Evolutionary conservation across 2,329 filamentous ascomycete species (phyloP), one percentile per base, ranked within the genome.

Genomic region (Pseudogymnoascus sp.): DNA sequence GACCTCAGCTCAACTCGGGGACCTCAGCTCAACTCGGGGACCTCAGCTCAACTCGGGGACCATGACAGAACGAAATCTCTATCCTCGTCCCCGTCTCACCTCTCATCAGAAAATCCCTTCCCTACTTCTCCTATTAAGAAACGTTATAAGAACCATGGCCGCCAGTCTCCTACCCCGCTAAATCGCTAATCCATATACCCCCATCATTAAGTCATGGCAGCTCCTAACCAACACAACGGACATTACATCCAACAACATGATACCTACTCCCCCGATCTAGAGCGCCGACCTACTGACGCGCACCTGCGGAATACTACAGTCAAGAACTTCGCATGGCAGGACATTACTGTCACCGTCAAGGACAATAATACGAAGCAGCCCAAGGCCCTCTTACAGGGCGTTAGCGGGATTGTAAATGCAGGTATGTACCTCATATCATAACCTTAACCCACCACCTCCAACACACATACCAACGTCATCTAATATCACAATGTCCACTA

Each of bases 281-380:
- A 61, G 23, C 31, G 37, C 6, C 19, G 57, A 39, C 34, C 31
- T 39, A 41, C 57, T 37, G 68, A 71, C 45, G 41, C 60, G 6
- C 82, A 87, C 68, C 76, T 89, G 21, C 76, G 78, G 51, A 92
- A 92, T 75, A 81, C 82, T 14, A 82, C 82, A 0, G 84, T 93
- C 43, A 78, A 80, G 28, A 84, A 76, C 69, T 85, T 92, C 68
- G 80, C 83, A 3, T 93, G 90, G 89, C 78, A 80, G 57, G 79
- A 81, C 63, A 78, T 92, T 61, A 86, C 81, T 0, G 90, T 93
- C 60, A 86, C 82, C 0, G 89, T 93, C 68, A 90, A 90, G 70
- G 89, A 93, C 74, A 80, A 84, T 4, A 79, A 84, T 67, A 87
- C 86, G 0, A 87, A 88, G 69, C 72, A 84, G 67, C 79, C 83